Evolutionary conservation across 2,329 filamentous ascomycete species (phyloP).

Genomic region (Sphaerulina musiva): DNA sequence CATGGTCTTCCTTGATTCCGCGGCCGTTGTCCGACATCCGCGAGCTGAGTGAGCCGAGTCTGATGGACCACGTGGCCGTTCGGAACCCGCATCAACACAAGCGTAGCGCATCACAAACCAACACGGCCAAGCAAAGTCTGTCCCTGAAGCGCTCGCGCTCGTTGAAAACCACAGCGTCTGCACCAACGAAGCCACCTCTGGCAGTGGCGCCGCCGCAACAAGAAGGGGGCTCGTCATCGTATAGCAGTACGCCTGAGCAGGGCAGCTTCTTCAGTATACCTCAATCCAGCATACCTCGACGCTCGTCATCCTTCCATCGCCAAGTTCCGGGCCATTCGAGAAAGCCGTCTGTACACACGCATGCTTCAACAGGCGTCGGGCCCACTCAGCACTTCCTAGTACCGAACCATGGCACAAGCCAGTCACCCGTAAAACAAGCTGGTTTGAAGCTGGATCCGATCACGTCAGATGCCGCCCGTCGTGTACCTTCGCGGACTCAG

Average conservation of each 20-base stretch:
- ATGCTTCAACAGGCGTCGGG: conserved; percentile 5
- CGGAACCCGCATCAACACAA: conserved; percentile 11
- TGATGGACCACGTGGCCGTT: conserved; percentile 28
- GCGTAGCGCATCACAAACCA: conserved; percentile 28
- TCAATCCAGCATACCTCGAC: conserved; percentile 39
- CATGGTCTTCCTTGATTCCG: conserved; percentile 30
- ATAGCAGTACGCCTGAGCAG: conserved; percentile 35
- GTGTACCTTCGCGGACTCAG: conserved; percentile 45
- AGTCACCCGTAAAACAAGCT: conserved; percentile 45
- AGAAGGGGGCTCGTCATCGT: conserved; percentile 26
- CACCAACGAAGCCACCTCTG: neutral
- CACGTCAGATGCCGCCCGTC: conserved; percentile 39
- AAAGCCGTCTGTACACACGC: conserved; percentile 21
- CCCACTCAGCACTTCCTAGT: conserved; percentile 30
- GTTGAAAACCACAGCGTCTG: conserved; percentile 11
- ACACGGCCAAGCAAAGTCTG: conserved; percentile 22
- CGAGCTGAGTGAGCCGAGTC: conserved; percentile 45
- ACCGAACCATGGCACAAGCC: conserved; percentile 41
- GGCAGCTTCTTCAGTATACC: conserved; percentile 44
- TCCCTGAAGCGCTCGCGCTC: conserved; percentile 22
- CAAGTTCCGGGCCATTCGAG: conserved; percentile 11
- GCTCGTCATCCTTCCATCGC: conserved; percentile 39
- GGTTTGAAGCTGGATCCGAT: conserved; percentile 38
- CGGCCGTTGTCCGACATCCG: conserved; percentile 47
- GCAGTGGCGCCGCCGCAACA: neutral